phyloP scores from a whole-genome alignment of 805 yeast species.

The Priceomyces medius region DNA sequence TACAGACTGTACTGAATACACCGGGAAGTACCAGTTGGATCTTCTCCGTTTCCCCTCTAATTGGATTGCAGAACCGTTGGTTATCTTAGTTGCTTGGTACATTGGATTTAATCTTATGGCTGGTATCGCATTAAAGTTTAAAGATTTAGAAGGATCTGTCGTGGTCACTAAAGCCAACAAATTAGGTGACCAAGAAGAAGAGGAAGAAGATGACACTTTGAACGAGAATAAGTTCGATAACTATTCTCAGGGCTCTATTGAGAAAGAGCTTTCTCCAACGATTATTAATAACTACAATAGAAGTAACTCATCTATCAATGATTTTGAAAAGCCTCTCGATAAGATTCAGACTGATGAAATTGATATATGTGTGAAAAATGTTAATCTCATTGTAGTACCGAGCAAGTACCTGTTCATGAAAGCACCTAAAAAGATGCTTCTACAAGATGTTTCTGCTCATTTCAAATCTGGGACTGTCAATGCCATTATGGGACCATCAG shows the following conservation, averaged over 20 bases:
- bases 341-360: conserved; percentile 10
- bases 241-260: not conserved
- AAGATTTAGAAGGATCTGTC: conserved; percentile 53
- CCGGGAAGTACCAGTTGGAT: conserved; percentile 54
- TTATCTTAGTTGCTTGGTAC: conserved; percentile 57
- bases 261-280: not conserved
- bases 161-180: conserved; percentile 39
- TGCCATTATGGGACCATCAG: conserved; percentile 48
- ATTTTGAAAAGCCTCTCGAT: conserved; percentile 4
- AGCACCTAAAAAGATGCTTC: conserved; percentile 5
- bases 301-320: not conserved
- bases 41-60: conserved; percentile 59
- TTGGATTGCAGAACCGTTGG: conserved; percentile 68
- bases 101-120: conserved; percentile 53
- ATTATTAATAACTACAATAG: not conserved
- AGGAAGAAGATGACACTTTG: conserved; percentile 11
- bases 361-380: conserved; percentile 18
- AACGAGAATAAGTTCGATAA: conserved; percentile 8
- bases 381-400: conserved; percentile 50
- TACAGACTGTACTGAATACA: conserved; percentile 38
- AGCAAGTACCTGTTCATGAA: conserved; percentile 12
- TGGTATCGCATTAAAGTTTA: conserved; percentile 45
- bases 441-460: conserved; percentile 28
- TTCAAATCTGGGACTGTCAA: conserved; percentile 35
- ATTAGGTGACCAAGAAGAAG: conserved; percentile 28